phyloP scores from a whole-genome alignment of 176 grass and related monocot species.

The Avena eriantha region DNA sequence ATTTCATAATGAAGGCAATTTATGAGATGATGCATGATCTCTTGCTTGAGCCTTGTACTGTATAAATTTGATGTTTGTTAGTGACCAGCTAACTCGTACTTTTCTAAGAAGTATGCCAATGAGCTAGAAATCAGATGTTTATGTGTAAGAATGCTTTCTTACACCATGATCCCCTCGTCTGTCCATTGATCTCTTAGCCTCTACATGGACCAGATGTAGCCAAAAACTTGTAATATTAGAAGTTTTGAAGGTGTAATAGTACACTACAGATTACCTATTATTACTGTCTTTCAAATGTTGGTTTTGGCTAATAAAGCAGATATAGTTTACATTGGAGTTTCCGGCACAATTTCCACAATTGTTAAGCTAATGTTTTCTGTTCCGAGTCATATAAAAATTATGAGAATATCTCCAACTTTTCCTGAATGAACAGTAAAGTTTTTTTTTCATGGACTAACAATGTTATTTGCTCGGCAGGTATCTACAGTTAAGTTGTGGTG shows the following conservation, averaged over 20 bases:
- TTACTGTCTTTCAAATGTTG: not conserved
- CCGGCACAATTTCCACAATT: not conserved
- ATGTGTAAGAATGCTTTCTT: not conserved
- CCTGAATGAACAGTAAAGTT: not conserved
- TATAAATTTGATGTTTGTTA: not conserved
- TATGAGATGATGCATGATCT: not conserved
- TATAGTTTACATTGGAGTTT: not conserved
- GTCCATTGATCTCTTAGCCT: not conserved
- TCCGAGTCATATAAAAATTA: not conserved
- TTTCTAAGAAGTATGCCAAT: not conserved
- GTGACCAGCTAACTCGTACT: not conserved
- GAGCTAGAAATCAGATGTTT: not conserved
- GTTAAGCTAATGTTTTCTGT: not conserved
- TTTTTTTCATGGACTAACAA: not conserved
- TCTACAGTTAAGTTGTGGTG: not conserved
- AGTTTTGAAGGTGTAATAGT: not conserved
- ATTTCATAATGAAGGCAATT: not conserved
- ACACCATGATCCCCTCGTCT: not conserved
- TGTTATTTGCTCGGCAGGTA: not conserved
- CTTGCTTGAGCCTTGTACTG: not conserved
- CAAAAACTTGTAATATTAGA: not conserved
- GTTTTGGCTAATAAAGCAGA: not conserved
- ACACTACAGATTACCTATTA: not conserved
- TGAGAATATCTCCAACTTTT: not conserved
- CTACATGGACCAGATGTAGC: not conserved